Percentiles rank a stretch among this genome's conserved stretches.
Evolutionary conservation across 495 filamentous ascomycete species (phyloP).

Genomic region (Gamarada debralockiae): DNA sequence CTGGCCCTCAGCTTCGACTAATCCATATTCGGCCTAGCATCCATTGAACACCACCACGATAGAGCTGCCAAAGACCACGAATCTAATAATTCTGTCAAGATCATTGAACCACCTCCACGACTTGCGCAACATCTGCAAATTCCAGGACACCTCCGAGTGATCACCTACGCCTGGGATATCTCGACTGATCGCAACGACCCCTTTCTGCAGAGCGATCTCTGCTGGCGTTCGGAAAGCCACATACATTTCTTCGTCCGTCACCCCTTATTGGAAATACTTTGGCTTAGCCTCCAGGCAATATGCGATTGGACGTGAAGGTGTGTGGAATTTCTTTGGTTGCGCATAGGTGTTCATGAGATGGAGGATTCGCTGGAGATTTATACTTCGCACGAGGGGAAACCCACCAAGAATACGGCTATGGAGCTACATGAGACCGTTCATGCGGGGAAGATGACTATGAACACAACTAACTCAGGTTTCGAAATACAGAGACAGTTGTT

Average conservation of each 20-base stretch:
- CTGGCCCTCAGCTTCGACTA: not conserved
- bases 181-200: conserved; percentile 11
- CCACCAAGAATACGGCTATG: conserved; percentile 8
- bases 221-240: conserved; percentile 15
- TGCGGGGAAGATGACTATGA: conserved; percentile 20
- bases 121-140: not conserved
- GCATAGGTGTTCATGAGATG: not conserved
- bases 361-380: not conserved
- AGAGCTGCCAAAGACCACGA: conserved; percentile 24
- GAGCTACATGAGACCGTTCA: conserved; percentile 9
- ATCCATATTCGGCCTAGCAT: conserved; percentile 4
- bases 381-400: not conserved
- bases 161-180: not conserved
- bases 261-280: conserved; percentile 5
- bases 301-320: conserved; percentile 93
- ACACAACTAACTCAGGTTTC: conserved; percentile 19
- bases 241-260: conserved; percentile 10
- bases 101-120: not conserved
- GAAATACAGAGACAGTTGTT: conserved; percentile 68
- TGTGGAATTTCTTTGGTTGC: conserved; percentile 27
- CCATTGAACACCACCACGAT: conserved; percentile 3
- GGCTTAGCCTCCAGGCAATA: conserved; percentile 44
- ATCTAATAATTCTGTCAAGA: conserved; percentile 8
- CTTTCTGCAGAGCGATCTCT: conserved; percentile 13
- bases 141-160: not conserved